A percentile compares a stretch with the other conserved stretches of the same genome.
Evolutionary conservation across 768 basidiomycete species (phyloP).

Genomic region (Grammothele lineata): DNA sequence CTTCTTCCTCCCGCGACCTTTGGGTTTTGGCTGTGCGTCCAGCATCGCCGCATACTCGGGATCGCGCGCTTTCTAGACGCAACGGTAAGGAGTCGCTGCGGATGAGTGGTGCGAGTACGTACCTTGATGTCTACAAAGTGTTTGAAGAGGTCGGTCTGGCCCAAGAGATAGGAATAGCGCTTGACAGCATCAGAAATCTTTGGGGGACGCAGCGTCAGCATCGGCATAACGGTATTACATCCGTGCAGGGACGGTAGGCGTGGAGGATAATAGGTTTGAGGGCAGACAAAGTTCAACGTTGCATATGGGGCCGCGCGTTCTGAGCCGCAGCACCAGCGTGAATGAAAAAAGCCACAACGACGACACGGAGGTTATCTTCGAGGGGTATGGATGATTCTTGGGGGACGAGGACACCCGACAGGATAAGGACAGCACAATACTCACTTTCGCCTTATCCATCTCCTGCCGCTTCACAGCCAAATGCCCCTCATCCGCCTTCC

Average conservation of each 20-base stretch:
- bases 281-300: no score
- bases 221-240: no score
- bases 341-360: no score
- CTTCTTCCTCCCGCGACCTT: conserved; percentile 84
- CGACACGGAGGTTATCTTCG: no score
- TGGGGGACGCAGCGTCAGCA: no score
- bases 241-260: no score
- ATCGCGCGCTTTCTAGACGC: conserved; percentile 77
- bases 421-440: conserved; percentile 1
- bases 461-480: conserved; percentile 69
- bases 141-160: conserved; percentile 96
- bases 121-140: conserved; percentile 98
- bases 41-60: conserved; percentile 90
- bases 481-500: conserved; percentile 68
- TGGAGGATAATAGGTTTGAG: no score
- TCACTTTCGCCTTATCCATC: conserved; percentile 86
- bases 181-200: conserved; percentile 93
- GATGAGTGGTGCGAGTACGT: neutral
- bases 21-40: conserved; percentile 81
- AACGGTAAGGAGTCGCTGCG: no score
- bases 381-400: no score
- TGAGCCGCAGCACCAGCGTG: no score
- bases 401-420: no score
- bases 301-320: no score
- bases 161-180: conserved; percentile 94